Evolutionary conservation across 176 grass and related monocot genomes (phyloP).

Genomic region (Pharus latifolius): DNA sequence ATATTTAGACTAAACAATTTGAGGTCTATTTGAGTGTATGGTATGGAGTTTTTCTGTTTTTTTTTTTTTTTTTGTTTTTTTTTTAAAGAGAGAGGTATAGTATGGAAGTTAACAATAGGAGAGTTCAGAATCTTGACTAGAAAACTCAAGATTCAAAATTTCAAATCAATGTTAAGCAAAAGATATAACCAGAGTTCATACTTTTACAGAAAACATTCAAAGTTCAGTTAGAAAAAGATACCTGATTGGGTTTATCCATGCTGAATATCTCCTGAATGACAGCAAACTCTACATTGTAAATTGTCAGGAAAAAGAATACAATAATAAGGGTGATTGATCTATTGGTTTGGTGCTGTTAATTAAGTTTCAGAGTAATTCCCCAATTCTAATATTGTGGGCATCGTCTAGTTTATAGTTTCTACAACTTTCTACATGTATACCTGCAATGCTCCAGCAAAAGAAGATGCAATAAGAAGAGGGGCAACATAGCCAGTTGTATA

Average conservation of each 20-base stretch:
- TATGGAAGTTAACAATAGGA: too few species aligned
- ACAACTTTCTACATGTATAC: conserved; percentile 16
- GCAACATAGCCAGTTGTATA: conserved; percentile 94
- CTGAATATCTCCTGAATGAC: conserved; percentile 80
- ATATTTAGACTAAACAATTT: too few species aligned
- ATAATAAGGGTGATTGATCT: neutral
- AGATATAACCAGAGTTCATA: neutral
- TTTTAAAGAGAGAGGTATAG: too few species aligned
- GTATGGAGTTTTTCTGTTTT: too few species aligned
- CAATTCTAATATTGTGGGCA: neutral
- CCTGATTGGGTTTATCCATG: conserved; percentile 98
- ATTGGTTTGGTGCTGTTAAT: neutral
- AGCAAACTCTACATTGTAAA: conserved; percentile 61
- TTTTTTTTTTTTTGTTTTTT: too few species aligned
- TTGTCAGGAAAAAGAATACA: conserved; percentile 13
- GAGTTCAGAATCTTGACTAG: too few species aligned
- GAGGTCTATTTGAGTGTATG: too few species aligned
- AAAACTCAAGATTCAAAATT: too few species aligned
- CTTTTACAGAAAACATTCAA: neutral
- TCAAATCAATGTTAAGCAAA: too few species aligned
- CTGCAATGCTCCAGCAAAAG: conserved; percentile 95
- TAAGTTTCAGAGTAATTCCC: neutral
- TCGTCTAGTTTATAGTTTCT: neutral
- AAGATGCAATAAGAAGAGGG: conserved; percentile 93
- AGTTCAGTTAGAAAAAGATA: conserved; percentile 28